These are phyloP conservation scores for Cercospora beticola DNA, from an alignment of 2,329 filamentous ascomycete genomes.

Conservation along the genomic window DNA sequence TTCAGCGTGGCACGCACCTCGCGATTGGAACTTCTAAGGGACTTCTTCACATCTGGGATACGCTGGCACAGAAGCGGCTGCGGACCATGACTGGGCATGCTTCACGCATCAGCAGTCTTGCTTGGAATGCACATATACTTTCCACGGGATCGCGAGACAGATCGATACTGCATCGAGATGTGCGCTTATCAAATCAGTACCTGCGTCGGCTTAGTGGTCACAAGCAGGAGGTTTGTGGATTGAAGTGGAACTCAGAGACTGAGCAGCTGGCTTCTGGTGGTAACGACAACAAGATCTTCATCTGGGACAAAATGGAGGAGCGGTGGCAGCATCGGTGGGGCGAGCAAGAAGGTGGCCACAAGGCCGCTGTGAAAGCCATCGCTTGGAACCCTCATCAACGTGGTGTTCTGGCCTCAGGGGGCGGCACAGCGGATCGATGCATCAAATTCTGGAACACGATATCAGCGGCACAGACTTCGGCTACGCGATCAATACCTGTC, in stretches of 20 bases:
- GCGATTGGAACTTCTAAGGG: slow-evolving; percentile 94
- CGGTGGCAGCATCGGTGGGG: slow-evolving; percentile 91
- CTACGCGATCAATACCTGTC: slow-evolving; percentile 28
- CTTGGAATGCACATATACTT: slow-evolving; percentile 97
- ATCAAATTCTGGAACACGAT: slow-evolving; percentile 97
- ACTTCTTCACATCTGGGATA: slow-evolving; percentile 96
- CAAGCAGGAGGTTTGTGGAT: slow-evolving; percentile 95
- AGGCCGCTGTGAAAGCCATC: slow-evolving; percentile 94
- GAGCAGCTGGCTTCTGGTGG: slow-evolving; percentile 92
- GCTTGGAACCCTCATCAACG: slow-evolving; percentile 97
- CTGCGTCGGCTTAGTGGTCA: slow-evolving; percentile 84
- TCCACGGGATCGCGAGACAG: slow-evolving; percentile 93
- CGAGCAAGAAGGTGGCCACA: slow-evolving; percentile 93
- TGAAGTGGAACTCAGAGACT: slow-evolving; percentile 97
- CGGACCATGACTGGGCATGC: slow-evolving; percentile 97
- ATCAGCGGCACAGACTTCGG: slow-evolving; percentile 43
- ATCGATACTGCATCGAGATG: slow-evolving; percentile 91
- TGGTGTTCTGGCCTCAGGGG: slow-evolving; percentile 89
- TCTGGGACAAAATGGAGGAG: slow-evolving; percentile 95
- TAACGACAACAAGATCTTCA: slow-evolving; percentile 98
- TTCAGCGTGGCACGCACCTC: slow-evolving; percentile 89
- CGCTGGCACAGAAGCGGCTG: slow-evolving; percentile 77
- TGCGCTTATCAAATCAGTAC: slow-evolving; percentile 88
- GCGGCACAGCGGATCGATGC: slow-evolving; percentile 89
- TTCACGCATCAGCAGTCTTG: slow-evolving; percentile 85